Conservation (phyloP, 2,329 filamentous ascomycete species). For the Gliomastix tumulicola region DNA sequence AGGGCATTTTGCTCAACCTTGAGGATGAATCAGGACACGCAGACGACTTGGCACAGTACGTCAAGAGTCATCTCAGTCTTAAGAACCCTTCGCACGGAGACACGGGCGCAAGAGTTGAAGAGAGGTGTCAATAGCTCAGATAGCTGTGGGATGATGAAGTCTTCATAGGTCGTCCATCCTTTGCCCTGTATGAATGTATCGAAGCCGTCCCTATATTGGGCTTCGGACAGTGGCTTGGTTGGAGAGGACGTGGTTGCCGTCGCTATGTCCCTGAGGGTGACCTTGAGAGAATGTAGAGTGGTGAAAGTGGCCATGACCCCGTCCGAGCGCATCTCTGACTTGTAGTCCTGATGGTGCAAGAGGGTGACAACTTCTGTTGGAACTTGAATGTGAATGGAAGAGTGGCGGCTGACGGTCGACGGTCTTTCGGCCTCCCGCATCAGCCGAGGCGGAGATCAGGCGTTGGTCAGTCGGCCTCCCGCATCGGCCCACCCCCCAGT, state of each 20-base stretch:
- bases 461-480: too few species aligned
- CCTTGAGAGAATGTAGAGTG: constrained; percentile 1
- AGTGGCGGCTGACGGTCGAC: too few species aligned
- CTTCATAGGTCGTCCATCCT: constrained; percentile 31
- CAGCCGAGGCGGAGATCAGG: too few species aligned
- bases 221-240: constrained; percentile 31
- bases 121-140: constrained; percentile 30
- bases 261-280: not conserved
- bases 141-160: constrained; percentile 46
- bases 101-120: constrained; percentile 24
- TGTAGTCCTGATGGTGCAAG: too few species aligned
- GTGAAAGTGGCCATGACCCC: too few species aligned
- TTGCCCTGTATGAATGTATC: constrained; percentile 26
- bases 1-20: constrained; percentile 13
- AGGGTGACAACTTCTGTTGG: too few species aligned
- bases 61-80: constrained; percentile 12
- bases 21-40: constrained; percentile 14
- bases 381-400: too few species aligned
- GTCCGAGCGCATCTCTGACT: too few species aligned
- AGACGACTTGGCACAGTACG: too few species aligned
- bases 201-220: constrained; percentile 41
- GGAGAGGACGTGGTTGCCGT: not conserved
- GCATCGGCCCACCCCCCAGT: too few species aligned
- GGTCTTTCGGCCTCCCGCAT: too few species aligned
- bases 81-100: too few species aligned